Evolutionary conservation across 1,139 yeast genomes (phyloP), one percentile per base, ranked within the genome.

Genomic region (Suhomyces kunorum): DNA sequence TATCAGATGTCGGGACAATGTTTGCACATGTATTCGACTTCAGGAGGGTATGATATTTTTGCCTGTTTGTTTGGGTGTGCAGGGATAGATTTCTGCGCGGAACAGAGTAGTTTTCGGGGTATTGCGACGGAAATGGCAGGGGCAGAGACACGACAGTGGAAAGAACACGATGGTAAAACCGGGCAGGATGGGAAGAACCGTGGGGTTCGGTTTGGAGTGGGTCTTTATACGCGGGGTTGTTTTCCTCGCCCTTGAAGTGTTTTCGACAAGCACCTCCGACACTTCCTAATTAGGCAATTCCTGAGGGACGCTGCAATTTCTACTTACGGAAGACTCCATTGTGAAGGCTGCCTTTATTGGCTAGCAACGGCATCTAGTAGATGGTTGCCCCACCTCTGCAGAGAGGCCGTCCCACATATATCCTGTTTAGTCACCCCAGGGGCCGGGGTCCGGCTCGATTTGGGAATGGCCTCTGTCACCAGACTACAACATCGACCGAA

Each of bases 251-350:
- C 26, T 15, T 17, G 13, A n/a, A 9, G 17, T 23, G 13, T 23
- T 23, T 20, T 28, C 33, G 24, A 36, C 34, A 12, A 17, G 17
- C n/a, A 15, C 12, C 6, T 19, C 28, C 20, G 32, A 12, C 13
- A 40, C 36, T 40, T 29, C 44, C 44, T 40, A 40, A 30, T 33
- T 34, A 36, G 44, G 44, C 26, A 40, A 37, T 40, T 36, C 25
- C 11, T 20, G 27, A 12, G 20, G 16, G 12, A 19, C 29, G 9
- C 14, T 24, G 26, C 33, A 31, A 34, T 40, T 40, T 33, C 44
- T 37, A 18, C 30, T 36, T 29, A 7, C 24, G 44, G 44, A 36
- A 40, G 40, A 36, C 30, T 3, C 16, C 16, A 8, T 11, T 8
- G 14, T 27, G 30, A 24, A 11, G 20, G 13, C 23, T 24, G 24